Percentiles rank a stretch among this genome's conserved stretches.
These are phyloP conservation scores for Williopsis jadinii DNA, from an alignment of 1,139 yeast genomes.

Conservation along the genomic window DNA sequence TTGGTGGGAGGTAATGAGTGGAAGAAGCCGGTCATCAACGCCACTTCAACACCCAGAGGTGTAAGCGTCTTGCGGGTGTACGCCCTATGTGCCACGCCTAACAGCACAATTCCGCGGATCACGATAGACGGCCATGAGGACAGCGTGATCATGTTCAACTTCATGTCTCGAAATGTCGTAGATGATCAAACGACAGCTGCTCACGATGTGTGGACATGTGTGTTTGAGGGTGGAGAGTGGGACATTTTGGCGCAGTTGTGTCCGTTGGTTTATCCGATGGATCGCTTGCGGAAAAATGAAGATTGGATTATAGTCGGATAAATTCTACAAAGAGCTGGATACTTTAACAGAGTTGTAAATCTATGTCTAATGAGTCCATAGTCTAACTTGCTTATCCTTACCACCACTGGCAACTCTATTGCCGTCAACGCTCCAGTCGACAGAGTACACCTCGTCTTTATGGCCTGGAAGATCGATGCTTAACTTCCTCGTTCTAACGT, in stretches of 20 bases:
- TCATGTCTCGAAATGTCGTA: neutral
- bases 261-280: too few relatives aligned
- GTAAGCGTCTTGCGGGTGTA: slow-evolving; percentile 31
- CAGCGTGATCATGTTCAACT: slow-evolving; percentile 1
- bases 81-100: slow-evolving; percentile 24
- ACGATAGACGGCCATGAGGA: slow-evolving; percentile 4
- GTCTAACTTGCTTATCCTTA: slow-evolving; percentile 85
- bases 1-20: slow-evolving; percentile 33
- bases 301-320: too few relatives aligned
- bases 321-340: too few relatives aligned
- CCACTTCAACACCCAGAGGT: slow-evolving; percentile 30
- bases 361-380: slow-evolving; percentile 63
- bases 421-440: slow-evolving; percentile 98
- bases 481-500: slow-evolving; percentile 75
- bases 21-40: slow-evolving; percentile 32
- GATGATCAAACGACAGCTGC: neutral
- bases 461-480: slow-evolving; percentile 93
- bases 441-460: slow-evolving; percentile 91
- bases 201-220: neutral
- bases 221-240: too few relatives aligned
- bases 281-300: too few relatives aligned
- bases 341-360: neutral
- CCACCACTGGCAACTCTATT: slow-evolving; percentile 93
- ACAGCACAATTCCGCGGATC: slow-evolving; percentile 7
- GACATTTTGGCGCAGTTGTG: too few relatives aligned